Evolutionary conservation across 208 protist species (phyloP).

Genomic region (Angomonas deanei): DNA sequence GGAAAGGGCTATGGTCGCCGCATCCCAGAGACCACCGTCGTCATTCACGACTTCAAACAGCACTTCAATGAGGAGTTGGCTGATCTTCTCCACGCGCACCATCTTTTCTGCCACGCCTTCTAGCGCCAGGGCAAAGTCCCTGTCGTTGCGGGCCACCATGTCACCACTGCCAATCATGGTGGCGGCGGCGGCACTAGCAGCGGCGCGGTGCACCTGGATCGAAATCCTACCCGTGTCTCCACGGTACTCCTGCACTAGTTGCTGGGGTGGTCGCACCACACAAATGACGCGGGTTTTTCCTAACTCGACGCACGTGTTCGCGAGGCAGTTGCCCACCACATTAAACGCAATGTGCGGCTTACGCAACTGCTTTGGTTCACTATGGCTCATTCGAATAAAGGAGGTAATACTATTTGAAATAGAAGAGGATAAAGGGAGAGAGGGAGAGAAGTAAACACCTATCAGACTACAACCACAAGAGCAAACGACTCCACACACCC

Average conservation of each 20-base stretch:
- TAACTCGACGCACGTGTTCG: constrained; percentile 75
- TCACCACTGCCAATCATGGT: constrained; percentile 16
- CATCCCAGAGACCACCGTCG: constrained; percentile 72
- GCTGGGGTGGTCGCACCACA: constrained; percentile 73
- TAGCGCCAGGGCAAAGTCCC: constrained; percentile 60
- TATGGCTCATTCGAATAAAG: constrained; percentile 25
- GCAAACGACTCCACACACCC: too few relatives aligned
- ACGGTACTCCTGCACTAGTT: constrained; percentile 82
- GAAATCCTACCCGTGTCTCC: constrained; percentile 62
- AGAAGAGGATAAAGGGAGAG: constrained; percentile 4
- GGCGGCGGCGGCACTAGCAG: constrained; percentile 13
- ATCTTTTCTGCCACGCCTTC: constrained; percentile 78
- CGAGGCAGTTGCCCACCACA: constrained; percentile 70
- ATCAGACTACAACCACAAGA: background rate
- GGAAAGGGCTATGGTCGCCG: constrained; percentile 54
- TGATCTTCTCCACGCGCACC: constrained; percentile 63
- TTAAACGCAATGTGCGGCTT: constrained; percentile 62
- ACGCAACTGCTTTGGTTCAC: constrained; percentile 37
- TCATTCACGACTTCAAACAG: constrained; percentile 67
- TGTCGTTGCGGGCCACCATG: constrained; percentile 8
- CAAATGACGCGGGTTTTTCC: constrained; percentile 77
- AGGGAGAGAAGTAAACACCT: background rate
- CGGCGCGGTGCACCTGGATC: constrained; percentile 46
- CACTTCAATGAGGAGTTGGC: constrained; percentile 72
- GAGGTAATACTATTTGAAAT: too few relatives aligned